Evolutionary conservation across 2,329 filamentous ascomycete genomes (phyloP).

Genomic region (Phialemoniopsis sp.): DNA sequence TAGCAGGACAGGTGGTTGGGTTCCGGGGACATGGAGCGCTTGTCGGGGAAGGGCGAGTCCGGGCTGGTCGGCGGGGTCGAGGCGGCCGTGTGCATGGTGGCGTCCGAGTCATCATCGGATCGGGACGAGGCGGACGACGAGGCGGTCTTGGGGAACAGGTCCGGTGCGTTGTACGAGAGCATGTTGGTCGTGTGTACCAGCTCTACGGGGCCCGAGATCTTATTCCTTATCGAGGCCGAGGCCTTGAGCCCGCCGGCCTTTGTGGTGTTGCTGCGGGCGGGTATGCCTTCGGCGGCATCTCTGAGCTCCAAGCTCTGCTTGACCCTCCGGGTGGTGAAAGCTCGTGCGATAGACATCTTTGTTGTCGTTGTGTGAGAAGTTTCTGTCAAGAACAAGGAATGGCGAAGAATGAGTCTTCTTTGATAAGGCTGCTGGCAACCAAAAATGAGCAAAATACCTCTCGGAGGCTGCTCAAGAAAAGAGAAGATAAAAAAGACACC

Average conservation of each 20-base stretch:
- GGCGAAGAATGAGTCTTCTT: not conserved
- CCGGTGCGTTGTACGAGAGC: slow-evolving; percentile 90
- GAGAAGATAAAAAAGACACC: not conserved
- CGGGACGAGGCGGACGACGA: slow-evolving; percentile 47
- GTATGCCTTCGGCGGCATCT: slow-evolving; percentile 29
- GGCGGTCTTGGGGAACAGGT: slow-evolving; percentile 55
- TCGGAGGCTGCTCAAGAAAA: not conserved
- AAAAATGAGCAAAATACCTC: not conserved
- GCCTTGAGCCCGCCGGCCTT: slow-evolving; percentile 35
- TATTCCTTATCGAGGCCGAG: slow-evolving; percentile 50
- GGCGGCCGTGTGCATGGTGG: slow-evolving; percentile 42
- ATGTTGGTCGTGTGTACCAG: slow-evolving; percentile 94
- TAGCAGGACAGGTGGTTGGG: slow-evolving; percentile 67
- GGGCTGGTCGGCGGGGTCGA: slow-evolving; percentile 58
- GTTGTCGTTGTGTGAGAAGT: not conserved
- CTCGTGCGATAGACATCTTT: slow-evolving; percentile 53
- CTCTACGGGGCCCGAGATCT: slow-evolving; percentile 85
- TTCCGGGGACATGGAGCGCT: slow-evolving; percentile 49
- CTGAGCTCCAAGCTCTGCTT: slow-evolving; percentile 50
- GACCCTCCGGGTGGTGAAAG: slow-evolving; percentile 66
- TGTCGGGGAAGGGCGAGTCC: slow-evolving; percentile 52
- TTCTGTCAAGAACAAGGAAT: not conserved
- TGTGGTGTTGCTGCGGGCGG: slow-evolving; percentile 46
- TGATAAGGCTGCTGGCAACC: not conserved
- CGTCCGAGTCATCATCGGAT: slow-evolving; percentile 69